These are phyloP conservation scores for Tuber calosporum DNA, from an alignment of 495 filamentous ascomycete genomes.

Conservation along the genomic window DNA sequence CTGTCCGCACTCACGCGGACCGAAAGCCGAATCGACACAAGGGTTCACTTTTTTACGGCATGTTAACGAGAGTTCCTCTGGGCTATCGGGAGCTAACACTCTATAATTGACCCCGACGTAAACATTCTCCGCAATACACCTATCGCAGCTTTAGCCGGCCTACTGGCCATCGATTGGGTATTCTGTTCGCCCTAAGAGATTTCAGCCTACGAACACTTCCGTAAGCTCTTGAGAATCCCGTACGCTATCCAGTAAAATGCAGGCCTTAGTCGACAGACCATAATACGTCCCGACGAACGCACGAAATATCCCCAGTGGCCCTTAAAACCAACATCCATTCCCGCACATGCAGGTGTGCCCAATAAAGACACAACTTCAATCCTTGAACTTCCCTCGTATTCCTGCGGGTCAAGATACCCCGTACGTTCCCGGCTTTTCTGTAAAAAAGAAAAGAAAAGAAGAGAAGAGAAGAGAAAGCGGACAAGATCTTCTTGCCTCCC, in stretches of 20 bases:
- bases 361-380: neutral
- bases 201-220: neutral
- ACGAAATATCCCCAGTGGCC: neutral
- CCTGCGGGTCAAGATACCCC: neutral
- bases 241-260: neutral
- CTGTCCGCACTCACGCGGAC: neutral
- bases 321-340: neutral
- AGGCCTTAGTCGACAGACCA: neutral
- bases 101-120: neutral
- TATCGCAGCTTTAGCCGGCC: neutral
- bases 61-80: neutral
- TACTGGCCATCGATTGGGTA: neutral
- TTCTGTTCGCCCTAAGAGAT: neutral
- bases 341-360: neutral
- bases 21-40: neutral
- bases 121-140: neutral
- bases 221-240: neutral
- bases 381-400: neutral
- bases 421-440: neutral
- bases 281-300: neutral
- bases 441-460: no score
- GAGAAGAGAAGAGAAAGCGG: neutral
- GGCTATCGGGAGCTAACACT: neutral
- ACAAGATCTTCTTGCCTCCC: neutral
- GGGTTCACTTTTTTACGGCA: neutral